These are phyloP conservation scores for Luffa acutangula DNA, from an alignment of 306 rosid species.

Conservation along the genomic window DNA sequence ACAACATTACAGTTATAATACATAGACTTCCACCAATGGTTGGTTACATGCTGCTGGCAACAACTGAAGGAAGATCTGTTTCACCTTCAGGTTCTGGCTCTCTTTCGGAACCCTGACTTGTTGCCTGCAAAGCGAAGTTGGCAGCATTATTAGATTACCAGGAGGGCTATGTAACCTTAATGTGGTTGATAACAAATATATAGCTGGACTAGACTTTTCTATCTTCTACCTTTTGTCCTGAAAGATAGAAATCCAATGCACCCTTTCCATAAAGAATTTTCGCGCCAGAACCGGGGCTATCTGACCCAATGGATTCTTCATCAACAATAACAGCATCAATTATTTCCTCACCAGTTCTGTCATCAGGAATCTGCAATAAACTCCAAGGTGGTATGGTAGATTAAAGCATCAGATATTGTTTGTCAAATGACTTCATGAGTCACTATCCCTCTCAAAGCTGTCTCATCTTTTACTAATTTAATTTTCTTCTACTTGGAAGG, in stretches of 20 bases:
- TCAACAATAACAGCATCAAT: conserved; percentile 79
- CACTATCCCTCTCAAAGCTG: background rate
- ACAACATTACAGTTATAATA: conserved; percentile 51
- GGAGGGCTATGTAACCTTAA: background rate
- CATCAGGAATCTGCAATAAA: conserved; percentile 70
- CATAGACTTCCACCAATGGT: conserved; percentile 3
- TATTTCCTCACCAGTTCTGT: conserved; percentile 52
- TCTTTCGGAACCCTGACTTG: conserved; percentile 18
- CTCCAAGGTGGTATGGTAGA: background rate
- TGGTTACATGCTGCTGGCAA: conserved; percentile 87
- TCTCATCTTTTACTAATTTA: background rate
- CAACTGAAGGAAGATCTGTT: conserved; percentile 50
- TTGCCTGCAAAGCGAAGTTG: conserved; percentile 15
- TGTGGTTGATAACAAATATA: background rate
- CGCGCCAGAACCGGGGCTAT: conserved; percentile 43
- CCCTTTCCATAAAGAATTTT: conserved; percentile 76
- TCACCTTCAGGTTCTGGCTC: conserved; percentile 58
- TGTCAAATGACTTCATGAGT: background rate
- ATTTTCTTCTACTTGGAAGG: background rate
- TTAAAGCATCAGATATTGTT: background rate
- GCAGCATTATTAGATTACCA: background rate
- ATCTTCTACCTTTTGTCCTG: conserved; percentile 29
- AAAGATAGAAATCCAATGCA: conserved; percentile 59
- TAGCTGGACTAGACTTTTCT: conserved; percentile 26
- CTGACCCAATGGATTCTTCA: conserved; percentile 63